A percentile compares a stretch with the other conserved stretches of the same genome.
phyloP scores from a whole-genome alignment of 2,329 filamentous ascomycete genomes.

The Xylariaceae sp. region DNA sequence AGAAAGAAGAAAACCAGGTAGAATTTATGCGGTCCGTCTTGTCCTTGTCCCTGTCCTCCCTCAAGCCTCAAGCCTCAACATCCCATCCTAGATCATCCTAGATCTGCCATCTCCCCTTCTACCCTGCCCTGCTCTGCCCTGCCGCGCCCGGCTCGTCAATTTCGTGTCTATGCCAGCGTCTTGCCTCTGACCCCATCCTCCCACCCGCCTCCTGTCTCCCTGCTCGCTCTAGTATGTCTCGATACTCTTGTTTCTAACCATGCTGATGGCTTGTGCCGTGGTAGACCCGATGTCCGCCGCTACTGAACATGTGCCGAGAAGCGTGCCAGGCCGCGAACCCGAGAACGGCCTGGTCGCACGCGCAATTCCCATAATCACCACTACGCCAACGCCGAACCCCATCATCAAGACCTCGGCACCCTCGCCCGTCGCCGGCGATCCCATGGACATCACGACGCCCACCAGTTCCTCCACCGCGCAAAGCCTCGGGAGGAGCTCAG shows the following conservation, averaged over 20 bases:
- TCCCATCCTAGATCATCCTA: slow-evolving; percentile 1
- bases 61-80: not conserved
- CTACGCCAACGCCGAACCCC: slow-evolving; percentile 39
- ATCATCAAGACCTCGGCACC: slow-evolving; percentile 56
- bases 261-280: slow-evolving; percentile 22
- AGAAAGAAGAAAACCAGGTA: slow-evolving; percentile 1
- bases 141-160: not conserved
- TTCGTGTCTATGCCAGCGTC: slow-evolving; percentile 1
- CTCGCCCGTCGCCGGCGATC: slow-evolving; percentile 48
- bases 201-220: slow-evolving; percentile 16
- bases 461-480: slow-evolving; percentile 42
- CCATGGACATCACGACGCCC: slow-evolving; percentile 57
- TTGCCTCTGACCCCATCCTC: not conserved
- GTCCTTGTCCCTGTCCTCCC: not conserved
- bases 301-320: slow-evolving; percentile 46
- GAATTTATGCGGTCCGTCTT: slow-evolving; percentile 21
- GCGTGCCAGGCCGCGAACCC: slow-evolving; percentile 37
- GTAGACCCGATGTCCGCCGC: slow-evolving; percentile 49
- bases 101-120: slow-evolving; percentile 1
- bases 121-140: not conserved
- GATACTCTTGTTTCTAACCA: slow-evolving; percentile 20
- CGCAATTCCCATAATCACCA: slow-evolving; percentile 49
- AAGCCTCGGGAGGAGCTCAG: slow-evolving; percentile 41
- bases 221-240: slow-evolving; percentile 18
- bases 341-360: slow-evolving; percentile 46